These are phyloP conservation scores for Sanghuangporus weigelae DNA, from an alignment of 1,284 basidiomycete species.

Conservation along the genomic window DNA sequence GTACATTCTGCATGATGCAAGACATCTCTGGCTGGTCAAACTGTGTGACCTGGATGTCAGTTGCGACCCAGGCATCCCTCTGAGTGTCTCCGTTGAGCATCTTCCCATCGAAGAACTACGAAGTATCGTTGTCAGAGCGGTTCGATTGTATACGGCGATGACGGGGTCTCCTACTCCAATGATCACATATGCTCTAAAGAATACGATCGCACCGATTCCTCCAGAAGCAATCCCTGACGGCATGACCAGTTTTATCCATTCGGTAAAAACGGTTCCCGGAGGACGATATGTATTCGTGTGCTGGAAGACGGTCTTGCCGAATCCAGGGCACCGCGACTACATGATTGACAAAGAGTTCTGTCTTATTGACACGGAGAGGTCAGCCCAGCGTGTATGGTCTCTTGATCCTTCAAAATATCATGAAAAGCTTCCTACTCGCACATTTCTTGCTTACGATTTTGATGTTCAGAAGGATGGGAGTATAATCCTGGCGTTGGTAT, in stretches of 20 bases:
- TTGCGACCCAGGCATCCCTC: neutral
- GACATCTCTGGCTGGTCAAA: neutral
- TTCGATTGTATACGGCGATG: neutral
- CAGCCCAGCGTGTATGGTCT: neutral
- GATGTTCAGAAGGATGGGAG: neutral
- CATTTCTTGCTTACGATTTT: neutral
- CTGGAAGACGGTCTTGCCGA: neutral
- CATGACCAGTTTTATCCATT: too few species aligned
- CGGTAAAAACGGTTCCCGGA: neutral
- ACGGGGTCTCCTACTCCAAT: neutral
- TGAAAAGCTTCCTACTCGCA: neutral
- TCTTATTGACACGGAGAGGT: neutral
- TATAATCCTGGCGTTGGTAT: neutral
- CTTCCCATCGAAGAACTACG: neutral
- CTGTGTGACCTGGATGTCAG: neutral
- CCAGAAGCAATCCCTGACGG: neutral
- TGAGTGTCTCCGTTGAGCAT: neutral
- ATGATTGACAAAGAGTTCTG: neutral
- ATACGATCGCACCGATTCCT: neutral
- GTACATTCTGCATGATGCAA: neutral
- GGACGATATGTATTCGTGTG: neutral
- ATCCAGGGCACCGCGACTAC: neutral
- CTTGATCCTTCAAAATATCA: neutral
- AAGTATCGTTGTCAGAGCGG: neutral
- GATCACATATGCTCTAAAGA: neutral